Base-by-base conservation (phyloP, 306 rosid species). In the Arachis stenosperma region DNA sequence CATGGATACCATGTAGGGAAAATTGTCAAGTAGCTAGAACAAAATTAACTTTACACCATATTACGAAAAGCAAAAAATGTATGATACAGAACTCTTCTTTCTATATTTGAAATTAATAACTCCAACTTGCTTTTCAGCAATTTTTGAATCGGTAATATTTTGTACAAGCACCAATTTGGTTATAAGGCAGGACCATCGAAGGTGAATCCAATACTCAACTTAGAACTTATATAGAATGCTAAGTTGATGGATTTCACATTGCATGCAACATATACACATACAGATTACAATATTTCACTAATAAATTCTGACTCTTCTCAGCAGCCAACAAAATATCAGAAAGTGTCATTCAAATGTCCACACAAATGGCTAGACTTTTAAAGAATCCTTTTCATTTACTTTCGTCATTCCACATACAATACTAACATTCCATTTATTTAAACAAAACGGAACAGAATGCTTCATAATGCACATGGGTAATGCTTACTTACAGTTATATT, bases 401-500 rank as follows among this genome's bases (percentile, higher is more conserved):
- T 65, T 8, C 43, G 44, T 8, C 52, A 41, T 15, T 72, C 66
- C 13, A 47, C 30, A 65, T 33, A 47, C 42, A 42, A 27, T 17
- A 44, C 30, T 11, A 60, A 52, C 44, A 61, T 63, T 70, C 40
- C 47, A 15, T 54, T 60, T 47, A 66, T 54, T 60, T 47, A 66
- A 33, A 76, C 46, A 47, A 65, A 77, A 39, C 5, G 54, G 43
- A 73, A 43, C n/a, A 53, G 8, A 70, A 50, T 7, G 51, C 59
- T 56, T 70, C 44, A 22, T 3, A 46, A 70, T 8, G 59, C 51
- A 22, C 15, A 46, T 41, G 60, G 76, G 73, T 48, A 36, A 79
- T 33, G 72, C 36, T 53, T 53, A 71, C 93, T 75, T 85, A 89
- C 97, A 7, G 97, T 94, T 79, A 94, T 84, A 68, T 94, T 91